Conservation (phyloP, 1,284 basidiomycete genomes). For the Schizophyllum commune region DNA sequence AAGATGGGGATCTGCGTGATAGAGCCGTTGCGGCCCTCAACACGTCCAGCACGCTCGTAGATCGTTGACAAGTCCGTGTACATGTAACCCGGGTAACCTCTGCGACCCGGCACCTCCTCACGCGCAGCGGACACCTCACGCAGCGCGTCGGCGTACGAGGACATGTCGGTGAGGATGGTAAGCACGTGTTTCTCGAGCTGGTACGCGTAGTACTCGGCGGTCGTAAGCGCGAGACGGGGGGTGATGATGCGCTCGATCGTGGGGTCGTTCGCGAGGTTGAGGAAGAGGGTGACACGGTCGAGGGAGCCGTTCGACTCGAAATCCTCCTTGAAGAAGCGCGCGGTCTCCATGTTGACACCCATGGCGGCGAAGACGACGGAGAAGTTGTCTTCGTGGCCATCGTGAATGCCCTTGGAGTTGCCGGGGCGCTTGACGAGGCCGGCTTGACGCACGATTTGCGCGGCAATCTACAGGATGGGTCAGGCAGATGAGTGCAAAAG, state of each 20-base stretch:
- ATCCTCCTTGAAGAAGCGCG: conserved; percentile 99
- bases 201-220: conserved; percentile 99
- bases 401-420: conserved; percentile 94
- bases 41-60: conserved; percentile 98
- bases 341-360: conserved; percentile 99
- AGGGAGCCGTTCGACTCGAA: conserved; percentile 99
- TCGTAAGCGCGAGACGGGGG: conserved; percentile 94
- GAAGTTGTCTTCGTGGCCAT: conserved; percentile 99
- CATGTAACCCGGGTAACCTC: conserved; percentile 99
- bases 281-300: conserved; percentile 96
- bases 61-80: conserved; percentile 98
- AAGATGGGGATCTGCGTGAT: conserved; percentile 99
- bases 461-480: conserved; percentile 66
- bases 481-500: conserved; percentile 9
- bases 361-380: conserved; percentile 99
- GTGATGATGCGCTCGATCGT: conserved; percentile 99
- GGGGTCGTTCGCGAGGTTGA: conserved; percentile 99
- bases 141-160: conserved; percentile 94
- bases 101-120: conserved; percentile 98
- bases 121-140: conserved; percentile 97
- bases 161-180: conserved; percentile 99
- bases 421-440: conserved; percentile 79
- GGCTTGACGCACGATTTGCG: conserved; percentile 99
- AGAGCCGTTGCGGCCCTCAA: conserved; percentile 95
- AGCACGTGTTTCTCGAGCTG: conserved; percentile 99